phyloP scores from a whole-genome alignment of 306 rosid species.

The Luffa aegyptiaca region DNA sequence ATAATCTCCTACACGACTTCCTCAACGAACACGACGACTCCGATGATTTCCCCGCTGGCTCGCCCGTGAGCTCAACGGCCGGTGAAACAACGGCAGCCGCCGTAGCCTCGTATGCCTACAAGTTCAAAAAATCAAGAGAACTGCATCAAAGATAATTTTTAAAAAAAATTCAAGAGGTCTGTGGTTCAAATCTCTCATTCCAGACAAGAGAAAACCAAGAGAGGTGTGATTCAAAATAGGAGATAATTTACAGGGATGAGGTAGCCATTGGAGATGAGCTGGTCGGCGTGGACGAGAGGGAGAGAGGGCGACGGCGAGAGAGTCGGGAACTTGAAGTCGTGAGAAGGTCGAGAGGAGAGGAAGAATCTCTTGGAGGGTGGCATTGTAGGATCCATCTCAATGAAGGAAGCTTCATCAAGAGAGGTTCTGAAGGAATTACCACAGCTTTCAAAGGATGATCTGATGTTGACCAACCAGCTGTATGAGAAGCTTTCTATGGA shows the following conservation, averaged over 20 bases:
- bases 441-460: constrained; percentile 51
- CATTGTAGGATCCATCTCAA: constrained; percentile 95
- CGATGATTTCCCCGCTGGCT: constrained; percentile 20
- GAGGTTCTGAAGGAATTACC: constrained; percentile 50
- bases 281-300: constrained; percentile 75
- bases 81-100: constrained; percentile 17
- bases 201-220: too few relatives aligned
- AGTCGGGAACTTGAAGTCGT: constrained; percentile 70
- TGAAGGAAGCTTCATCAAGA: constrained; percentile 75
- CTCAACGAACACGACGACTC: constrained; percentile 41
- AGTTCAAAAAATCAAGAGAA: constrained; percentile 8
- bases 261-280: constrained; percentile 80
- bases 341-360: constrained; percentile 17
- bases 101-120: background rate
- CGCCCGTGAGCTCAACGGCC: constrained; percentile 16
- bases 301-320: constrained; percentile 54
- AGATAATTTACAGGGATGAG: constrained; percentile 39
- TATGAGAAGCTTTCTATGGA: constrained; percentile 90
- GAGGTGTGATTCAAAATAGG: too few relatives aligned
- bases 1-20: constrained; percentile 52
- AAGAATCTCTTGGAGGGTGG: constrained; percentile 89
- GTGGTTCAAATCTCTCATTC: too few relatives aligned
- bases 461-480: constrained; percentile 82
- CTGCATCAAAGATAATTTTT: too few relatives aligned
- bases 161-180: too few relatives aligned